Base-by-base conservation (phyloP, 805 yeast species). In the Komagataella mondaviorum region DNA sequence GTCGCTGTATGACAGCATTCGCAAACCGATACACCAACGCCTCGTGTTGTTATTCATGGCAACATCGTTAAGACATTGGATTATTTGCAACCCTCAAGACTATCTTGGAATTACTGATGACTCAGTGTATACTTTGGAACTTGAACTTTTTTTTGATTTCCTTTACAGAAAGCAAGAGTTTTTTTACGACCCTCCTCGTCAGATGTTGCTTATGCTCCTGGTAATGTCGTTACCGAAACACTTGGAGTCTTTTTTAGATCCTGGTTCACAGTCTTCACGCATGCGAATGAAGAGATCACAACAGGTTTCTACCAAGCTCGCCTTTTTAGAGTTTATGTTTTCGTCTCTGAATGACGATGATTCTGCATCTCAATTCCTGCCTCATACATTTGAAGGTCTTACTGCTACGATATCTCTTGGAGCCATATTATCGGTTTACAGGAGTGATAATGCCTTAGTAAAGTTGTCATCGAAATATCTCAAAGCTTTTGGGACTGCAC, bases 61-160 rank as follows among this genome's bases (percentile, higher is more conserved):
- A n/a, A 71, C 71, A 49, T 62, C 77, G 3, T 55, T 78, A 6
- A 64, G 67, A 53, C 63, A 67, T 45, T 81, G 85, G 85, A 66
- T 76, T 2, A 58, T 72, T 51, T 67, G 78, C 10, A 67, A 78
- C 55, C 75, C 82, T 0, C 51, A 56, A 4, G 80, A 78, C 49
- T 78, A 67, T 53, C 50, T 70, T 16, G 61, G 59, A 23, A 58
- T 60, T 10, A 50, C 58, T 8, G 24, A 49, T 16, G 45, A 23
- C 17, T 49, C 51, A 6, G 18, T n/a, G 16, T 23, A 45, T n/a
- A 23, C 45, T 10, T 20, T 51, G 17, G 64, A 63, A 48, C 65
- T 66, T 5, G 72, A 68, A 20, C 44, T 56, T 0, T 52, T 71
- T n/a, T 71, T 71, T 55, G 76, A 71, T 43, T 57, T 60, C n/a